A percentile compares a stretch with the other conserved stretches of the same genome.
Conservation (phyloP, 2,329 filamentous ascomycete species). For the Pestalotiopsis sp. region DNA sequence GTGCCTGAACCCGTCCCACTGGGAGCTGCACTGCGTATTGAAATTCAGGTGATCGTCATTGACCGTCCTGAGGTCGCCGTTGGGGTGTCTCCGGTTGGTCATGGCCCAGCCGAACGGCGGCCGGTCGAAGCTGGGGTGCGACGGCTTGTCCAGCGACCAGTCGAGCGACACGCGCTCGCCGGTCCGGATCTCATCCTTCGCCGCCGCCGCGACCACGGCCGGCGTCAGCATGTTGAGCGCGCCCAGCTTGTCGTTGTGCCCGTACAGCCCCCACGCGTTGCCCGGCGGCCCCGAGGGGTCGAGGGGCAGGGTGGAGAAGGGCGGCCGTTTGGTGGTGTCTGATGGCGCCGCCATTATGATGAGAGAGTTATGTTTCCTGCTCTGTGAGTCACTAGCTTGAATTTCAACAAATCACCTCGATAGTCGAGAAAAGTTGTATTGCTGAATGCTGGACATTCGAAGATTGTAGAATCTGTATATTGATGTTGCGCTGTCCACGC, state of each 20-base stretch:
- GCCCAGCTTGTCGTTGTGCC: conserved; percentile 47
- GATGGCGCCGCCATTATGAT: background rate
- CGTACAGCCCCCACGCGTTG: conserved; percentile 54
- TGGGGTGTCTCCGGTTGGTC: conserved; percentile 10
- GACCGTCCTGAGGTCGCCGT: conserved; percentile 4
- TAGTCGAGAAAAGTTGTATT: no score
- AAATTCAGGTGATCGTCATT: conserved; percentile 39
- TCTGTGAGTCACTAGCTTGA: no score
- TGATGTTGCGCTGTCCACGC: background rate
- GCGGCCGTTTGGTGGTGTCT: background rate
- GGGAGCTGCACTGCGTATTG: conserved; percentile 39
- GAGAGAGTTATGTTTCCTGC: background rate
- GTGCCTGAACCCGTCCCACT: conserved; percentile 43
- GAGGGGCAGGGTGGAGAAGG: conserved; percentile 45
- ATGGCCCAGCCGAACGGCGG: conserved; percentile 16
- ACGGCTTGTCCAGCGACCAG: conserved; percentile 39
- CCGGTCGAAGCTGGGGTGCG: conserved; percentile 17
- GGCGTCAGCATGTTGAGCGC: conserved; percentile 54
- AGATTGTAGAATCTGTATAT: no score
- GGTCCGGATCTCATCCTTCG: conserved; percentile 44
- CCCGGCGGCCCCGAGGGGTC: conserved; percentile 42
- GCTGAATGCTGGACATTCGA: no score
- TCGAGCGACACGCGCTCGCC: conserved; percentile 40
- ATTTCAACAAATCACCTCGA: no score
- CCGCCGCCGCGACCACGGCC: conserved; percentile 41